Evolutionary conservation across 176 grass and related monocot genomes (phyloP), one percentile per base, ranked within the genome.

Genomic region (Bothriochloa decipiens): DNA sequence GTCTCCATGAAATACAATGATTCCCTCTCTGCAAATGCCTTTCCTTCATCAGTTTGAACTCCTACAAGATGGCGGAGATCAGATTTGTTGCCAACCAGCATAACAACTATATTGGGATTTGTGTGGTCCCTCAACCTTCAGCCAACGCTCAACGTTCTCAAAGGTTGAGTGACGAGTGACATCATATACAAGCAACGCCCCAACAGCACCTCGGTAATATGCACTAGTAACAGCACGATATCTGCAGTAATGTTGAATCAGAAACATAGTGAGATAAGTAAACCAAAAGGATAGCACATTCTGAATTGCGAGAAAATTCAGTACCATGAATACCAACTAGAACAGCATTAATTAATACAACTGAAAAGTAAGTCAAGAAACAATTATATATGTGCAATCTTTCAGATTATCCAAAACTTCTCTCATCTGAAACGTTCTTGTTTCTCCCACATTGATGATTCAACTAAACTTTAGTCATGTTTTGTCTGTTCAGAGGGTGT

Each of bases 1-100:
- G 94, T 97, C 76, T 97, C 92, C 91, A 97, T 97, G 77, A 97
- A 97, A 80, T 97, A 97, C 73, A 97, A 80, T 7, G 87, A 91
- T 76, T 97, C 94, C 32, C 80, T 91, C 86, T 94, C 92, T 6
- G 94, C 92, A 65, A 94, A 94, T 8, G 79, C 60, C 68, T 90
- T 94, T 9, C 83, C 92, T 64, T 97, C 94, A 75, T 97, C 94
- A 0, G 94, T 87, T 76, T 89, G 81, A 73, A 94, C 92, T 2
- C 87, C 90, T 84, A 97, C 83, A 52, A 94, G 84, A 74, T 97
- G 94, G 15, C 92, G 91, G 26, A 97, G 89, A 89, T 97, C 94
- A 15, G 92, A 94, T 57, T 94, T 97, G 88, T 97, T 94, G 64
- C 94, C 92, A 63, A 97, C 87, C 64, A 97, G 74, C 94, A 97